phyloP scores from a whole-genome alignment of 2,329 filamentous ascomycete genomes.

The Amauroascus niger region DNA sequence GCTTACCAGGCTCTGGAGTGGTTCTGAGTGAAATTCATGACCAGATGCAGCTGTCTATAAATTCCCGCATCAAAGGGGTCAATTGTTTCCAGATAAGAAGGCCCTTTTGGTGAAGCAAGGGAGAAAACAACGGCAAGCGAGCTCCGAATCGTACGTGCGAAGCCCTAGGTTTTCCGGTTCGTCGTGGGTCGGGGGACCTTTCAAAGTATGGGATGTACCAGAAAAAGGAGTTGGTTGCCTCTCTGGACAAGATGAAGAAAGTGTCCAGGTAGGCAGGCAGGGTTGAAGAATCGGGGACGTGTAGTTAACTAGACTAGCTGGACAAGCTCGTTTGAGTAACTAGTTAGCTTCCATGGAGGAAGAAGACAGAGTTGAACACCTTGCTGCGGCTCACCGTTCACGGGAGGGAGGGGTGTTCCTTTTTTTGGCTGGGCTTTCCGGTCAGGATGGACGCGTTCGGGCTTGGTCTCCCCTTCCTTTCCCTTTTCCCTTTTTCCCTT shows the following conservation, averaged over 20 bases:
- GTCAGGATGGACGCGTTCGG: no score
- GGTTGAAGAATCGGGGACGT: no score
- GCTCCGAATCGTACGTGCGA: neutral
- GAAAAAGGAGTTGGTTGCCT: neutral
- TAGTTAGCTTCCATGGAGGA: no score
- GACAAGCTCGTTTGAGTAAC: no score
- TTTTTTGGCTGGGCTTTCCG: no score
- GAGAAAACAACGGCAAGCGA: neutral
- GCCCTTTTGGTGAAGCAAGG: neutral
- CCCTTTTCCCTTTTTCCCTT: neutral
- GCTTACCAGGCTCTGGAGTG: constrained; percentile 8
- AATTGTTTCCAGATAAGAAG: neutral
- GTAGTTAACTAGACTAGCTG: no score
- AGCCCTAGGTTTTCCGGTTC: neutral
- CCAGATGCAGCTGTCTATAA: neutral
- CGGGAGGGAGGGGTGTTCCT: no score
- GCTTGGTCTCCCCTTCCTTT: no score
- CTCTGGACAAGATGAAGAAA: no score
- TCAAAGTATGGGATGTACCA: neutral
- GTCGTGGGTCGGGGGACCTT: neutral
- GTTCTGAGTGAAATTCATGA: neutral
- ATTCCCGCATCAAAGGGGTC: neutral
- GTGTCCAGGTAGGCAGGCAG: no score
- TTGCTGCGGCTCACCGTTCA: no score
- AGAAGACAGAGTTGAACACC: no score